Conservation (phyloP, 768 basidiomycete genomes). For the Suillus luteus region DNA sequence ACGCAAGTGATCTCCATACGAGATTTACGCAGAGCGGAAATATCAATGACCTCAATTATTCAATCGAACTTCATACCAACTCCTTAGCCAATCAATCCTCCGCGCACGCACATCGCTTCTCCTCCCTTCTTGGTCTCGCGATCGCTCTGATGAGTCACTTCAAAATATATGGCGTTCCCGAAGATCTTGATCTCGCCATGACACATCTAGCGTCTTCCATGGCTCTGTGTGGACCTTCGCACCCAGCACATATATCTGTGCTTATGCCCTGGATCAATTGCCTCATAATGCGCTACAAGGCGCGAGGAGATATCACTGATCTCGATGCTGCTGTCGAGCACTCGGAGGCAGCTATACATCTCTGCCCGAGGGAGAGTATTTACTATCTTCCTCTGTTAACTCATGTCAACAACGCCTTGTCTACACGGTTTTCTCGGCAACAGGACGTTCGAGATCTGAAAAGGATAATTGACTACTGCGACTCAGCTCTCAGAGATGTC, state of each 20-base stretch:
- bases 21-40: constrained; percentile 20
- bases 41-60: constrained; percentile 24
- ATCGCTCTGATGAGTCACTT: constrained; percentile 14
- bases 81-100: constrained; percentile 21
- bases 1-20: constrained; percentile 20
- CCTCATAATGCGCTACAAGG: constrained; percentile 20
- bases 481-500: constrained; percentile 18
- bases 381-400: neutral
- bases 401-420: constrained; percentile 5
- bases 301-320: constrained; percentile 20
- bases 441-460: constrained; percentile 21
- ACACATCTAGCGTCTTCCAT: constrained; percentile 19
- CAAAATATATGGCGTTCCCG: constrained; percentile 10
- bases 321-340: constrained; percentile 18
- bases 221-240: constrained; percentile 14
- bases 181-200: constrained; percentile 23
- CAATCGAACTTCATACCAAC: constrained; percentile 23
- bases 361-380: constrained; percentile 5
- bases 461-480: constrained; percentile 24
- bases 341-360: constrained; percentile 22
- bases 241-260: constrained; percentile 7
- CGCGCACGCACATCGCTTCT: constrained; percentile 11
- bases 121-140: constrained; percentile 21
- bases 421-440: constrained; percentile 9
- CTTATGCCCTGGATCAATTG: constrained; percentile 8